Percentiles rank a stretch among this genome's conserved stretches.
Evolutionary conservation across 257 asterid genomes (phyloP).

Genomic region (Ilex asprella): DNA sequence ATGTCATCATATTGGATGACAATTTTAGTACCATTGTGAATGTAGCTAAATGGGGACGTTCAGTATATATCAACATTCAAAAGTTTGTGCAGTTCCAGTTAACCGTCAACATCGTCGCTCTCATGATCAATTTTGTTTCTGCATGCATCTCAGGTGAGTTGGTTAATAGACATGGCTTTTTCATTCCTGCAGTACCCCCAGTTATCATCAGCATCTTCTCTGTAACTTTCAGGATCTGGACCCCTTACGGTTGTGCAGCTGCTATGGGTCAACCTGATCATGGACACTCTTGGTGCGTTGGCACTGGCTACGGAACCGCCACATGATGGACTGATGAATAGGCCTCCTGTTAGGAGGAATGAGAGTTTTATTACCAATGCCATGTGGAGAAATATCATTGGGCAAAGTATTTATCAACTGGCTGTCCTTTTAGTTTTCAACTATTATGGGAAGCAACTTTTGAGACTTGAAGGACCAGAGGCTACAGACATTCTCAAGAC

Average conservation of each 20-base stretch:
- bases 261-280: constrained; percentile 97
- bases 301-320: constrained; percentile 99
- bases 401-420: constrained; percentile 87
- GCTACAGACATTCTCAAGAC: constrained; percentile 62
- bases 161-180: background rate
- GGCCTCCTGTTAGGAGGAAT: constrained; percentile 70
- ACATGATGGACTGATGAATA: constrained; percentile 78
- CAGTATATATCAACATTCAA: constrained; percentile 94
- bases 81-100: constrained; percentile 96
- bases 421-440: constrained; percentile 64
- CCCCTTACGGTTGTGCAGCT: constrained; percentile 97
- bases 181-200: background rate
- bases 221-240: constrained; percentile 64
- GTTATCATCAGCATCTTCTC: background rate
- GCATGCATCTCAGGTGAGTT: constrained; percentile 73
- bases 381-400: constrained; percentile 95
- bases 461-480: constrained; percentile 61
- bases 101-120: constrained; percentile 93
- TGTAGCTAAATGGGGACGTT: constrained; percentile 95
- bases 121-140: constrained; percentile 78
- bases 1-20: constrained; percentile 91
- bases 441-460: constrained; percentile 56
- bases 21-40: constrained; percentile 89
- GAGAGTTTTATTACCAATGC: constrained; percentile 69
- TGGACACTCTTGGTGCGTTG: constrained; percentile 98